phyloP scores from a whole-genome alignment of 2,329 filamentous ascomycete genomes.

The Fusarium metavorans region DNA sequence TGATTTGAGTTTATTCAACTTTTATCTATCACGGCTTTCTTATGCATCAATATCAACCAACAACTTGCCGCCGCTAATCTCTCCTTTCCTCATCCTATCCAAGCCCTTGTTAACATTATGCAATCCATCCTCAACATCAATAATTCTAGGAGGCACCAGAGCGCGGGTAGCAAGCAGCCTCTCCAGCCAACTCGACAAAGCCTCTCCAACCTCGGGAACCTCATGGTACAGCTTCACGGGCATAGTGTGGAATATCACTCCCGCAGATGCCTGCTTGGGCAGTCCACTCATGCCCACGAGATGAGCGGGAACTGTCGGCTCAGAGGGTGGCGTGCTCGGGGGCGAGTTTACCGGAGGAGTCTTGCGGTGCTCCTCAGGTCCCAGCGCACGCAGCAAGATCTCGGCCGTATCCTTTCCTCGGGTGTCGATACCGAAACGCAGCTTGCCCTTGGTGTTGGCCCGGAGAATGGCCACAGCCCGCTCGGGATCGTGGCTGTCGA shows the following conservation, averaged over 20 bases:
- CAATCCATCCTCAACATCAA: slow-evolving; percentile 72
- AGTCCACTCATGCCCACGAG: slow-evolving; percentile 76
- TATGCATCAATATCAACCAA: slow-evolving; percentile 61
- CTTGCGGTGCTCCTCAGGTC: slow-evolving; percentile 51
- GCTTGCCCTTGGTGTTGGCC: slow-evolving; percentile 65
- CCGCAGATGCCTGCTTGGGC: slow-evolving; percentile 64
- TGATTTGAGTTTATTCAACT: background rate
- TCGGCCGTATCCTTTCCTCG: slow-evolving; percentile 73
- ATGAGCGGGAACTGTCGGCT: slow-evolving; percentile 58
- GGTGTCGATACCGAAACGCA: slow-evolving; percentile 78
- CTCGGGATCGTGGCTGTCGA: slow-evolving; percentile 74
- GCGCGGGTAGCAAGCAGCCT: slow-evolving; percentile 66
- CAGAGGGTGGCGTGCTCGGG: slow-evolving; percentile 52
- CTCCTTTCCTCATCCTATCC: slow-evolving; percentile 73
- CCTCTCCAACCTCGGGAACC: slow-evolving; percentile 71
- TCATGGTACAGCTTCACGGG: slow-evolving; percentile 84
- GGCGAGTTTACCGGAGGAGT: slow-evolving; percentile 48
- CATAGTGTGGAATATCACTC: slow-evolving; percentile 71
- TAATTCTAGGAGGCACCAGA: slow-evolving; percentile 73
- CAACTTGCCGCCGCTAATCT: slow-evolving; percentile 75
- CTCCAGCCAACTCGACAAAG: slow-evolving; percentile 75
- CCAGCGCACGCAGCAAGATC: slow-evolving; percentile 58
- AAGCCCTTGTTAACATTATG: slow-evolving; percentile 75
- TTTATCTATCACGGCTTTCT: background rate
- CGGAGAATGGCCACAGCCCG: slow-evolving; percentile 75